phyloP scores from a whole-genome alignment of 805 yeast species.

The Ogataea chonburiensis region DNA sequence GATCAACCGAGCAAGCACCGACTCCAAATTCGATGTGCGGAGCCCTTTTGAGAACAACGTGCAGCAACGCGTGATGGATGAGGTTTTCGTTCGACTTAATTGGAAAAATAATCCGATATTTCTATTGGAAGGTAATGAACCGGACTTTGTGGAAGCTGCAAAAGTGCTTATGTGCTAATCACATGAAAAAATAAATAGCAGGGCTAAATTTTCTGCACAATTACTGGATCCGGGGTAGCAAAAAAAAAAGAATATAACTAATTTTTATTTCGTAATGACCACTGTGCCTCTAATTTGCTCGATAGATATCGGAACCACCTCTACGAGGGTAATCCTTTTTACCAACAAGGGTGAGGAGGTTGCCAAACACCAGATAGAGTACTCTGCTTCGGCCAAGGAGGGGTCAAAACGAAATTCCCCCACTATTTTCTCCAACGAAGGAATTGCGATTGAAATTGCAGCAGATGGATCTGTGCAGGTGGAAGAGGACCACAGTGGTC shows the following conservation, averaged over 20 bases:
- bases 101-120: conserved; percentile 16
- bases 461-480: conserved; percentile 54
- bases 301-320: conserved; percentile 89
- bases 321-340: conserved; percentile 85
- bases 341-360: conserved; percentile 70
- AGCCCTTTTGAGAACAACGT: conserved; percentile 15
- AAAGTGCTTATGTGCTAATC: conserved; percentile 6
- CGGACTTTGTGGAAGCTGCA: conserved; percentile 14
- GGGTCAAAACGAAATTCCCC: conserved; percentile 37
- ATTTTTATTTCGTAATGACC: conserved; percentile 3
- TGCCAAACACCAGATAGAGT: conserved; percentile 88
- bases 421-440: conserved; percentile 71
- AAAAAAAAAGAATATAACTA: background rate
- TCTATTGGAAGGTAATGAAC: conserved; percentile 8
- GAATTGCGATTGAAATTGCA: conserved; percentile 56
- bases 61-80: conserved; percentile 13
- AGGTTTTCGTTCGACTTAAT: conserved; percentile 12
- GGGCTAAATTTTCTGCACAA: background rate
- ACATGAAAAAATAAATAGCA: background rate
- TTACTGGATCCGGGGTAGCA: conserved; percentile 7
- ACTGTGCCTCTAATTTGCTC: conserved; percentile 54
- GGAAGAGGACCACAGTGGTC: conserved; percentile 55
- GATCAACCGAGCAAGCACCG: conserved; percentile 6
- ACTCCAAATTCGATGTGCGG: conserved; percentile 14
- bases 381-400: conserved; percentile 68